A percentile compares a stretch with the other conserved stretches of the same genome.
These are phyloP conservation scores for Skeletonema potamos DNA, from an alignment of 108 stramenopile species.

Conservation along the genomic window DNA sequence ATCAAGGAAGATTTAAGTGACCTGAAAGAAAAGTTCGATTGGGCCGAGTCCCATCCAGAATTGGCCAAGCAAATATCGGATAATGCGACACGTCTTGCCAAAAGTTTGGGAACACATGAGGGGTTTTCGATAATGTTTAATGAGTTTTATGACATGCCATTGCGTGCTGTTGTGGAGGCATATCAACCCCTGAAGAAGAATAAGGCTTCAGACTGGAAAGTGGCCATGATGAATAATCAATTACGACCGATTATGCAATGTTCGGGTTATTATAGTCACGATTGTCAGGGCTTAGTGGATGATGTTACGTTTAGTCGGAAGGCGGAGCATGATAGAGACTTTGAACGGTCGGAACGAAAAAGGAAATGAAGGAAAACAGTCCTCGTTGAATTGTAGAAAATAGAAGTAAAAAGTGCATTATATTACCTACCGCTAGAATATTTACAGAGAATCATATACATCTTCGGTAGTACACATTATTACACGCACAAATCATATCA, in stretches of 20 bases:
- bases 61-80: conserved; percentile 6
- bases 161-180: not conserved
- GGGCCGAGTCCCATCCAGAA: conserved; percentile 15
- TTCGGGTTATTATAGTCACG: not conserved
- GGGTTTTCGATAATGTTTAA: not conserved
- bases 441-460: too few relatives aligned
- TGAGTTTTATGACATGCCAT: not conserved
- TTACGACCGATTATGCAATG: conserved; percentile 3
- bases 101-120: not conserved
- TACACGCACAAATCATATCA: not conserved
- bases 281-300: not conserved
- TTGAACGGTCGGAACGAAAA: not conserved
- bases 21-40: conserved; percentile 15
- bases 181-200: not conserved
- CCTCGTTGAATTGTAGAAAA: not conserved
- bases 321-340: not conserved
- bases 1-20: conserved; percentile 13
- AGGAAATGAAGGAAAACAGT: not conserved
- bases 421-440: not conserved
- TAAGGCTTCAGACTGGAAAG: not conserved
- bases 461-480: too few relatives aligned
- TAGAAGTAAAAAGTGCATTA: not conserved
- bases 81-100: not conserved
- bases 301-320: not conserved
- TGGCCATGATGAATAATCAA: not conserved